Evolutionary conservation across 371 early-diverging fungal species (phyloP).

Genomic region (Mucor mucedo): DNA sequence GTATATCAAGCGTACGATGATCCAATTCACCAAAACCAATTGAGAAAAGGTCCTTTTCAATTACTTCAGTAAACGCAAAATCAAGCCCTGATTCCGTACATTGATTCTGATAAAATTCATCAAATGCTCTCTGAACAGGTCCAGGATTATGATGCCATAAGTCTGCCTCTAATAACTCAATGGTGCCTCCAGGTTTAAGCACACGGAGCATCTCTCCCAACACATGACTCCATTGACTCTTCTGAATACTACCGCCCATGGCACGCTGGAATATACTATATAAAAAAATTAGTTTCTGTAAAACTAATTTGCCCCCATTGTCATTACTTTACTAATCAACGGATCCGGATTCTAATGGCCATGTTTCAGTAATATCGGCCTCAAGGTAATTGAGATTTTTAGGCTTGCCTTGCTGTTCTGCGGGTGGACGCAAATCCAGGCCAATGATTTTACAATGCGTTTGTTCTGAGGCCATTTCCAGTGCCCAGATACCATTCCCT

Average conservation of each 20-base stretch:
- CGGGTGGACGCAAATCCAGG: slow-evolving; percentile 53
- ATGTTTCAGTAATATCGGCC: slow-evolving; percentile 41
- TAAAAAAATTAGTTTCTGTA: background rate
- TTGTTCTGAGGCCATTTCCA: slow-evolving; percentile 62
- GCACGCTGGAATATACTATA: slow-evolving; percentile 48
- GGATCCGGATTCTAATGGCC: slow-evolving; percentile 43
- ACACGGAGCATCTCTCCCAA: slow-evolving; percentile 46
- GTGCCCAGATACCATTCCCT: slow-evolving; percentile 59
- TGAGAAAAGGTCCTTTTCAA: slow-evolving; percentile 27
- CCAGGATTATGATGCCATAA: slow-evolving; percentile 54
- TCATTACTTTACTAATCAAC: slow-evolving; percentile 49
- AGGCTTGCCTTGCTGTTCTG: slow-evolving; percentile 38
- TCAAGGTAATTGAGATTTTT: slow-evolving; percentile 43
- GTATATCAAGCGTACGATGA: slow-evolving; percentile 44
- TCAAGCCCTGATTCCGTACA: slow-evolving; percentile 40
- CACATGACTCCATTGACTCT: slow-evolving; percentile 44
- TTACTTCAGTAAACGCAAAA: slow-evolving; percentile 35
- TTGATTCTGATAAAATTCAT: slow-evolving; percentile 42
- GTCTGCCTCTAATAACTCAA: slow-evolving; percentile 51
- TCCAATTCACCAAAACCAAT: slow-evolving; percentile 35
- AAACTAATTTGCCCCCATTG: background rate
- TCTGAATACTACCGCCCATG: slow-evolving; percentile 43
- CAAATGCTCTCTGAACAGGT: slow-evolving; percentile 52
- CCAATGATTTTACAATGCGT: slow-evolving; percentile 54
- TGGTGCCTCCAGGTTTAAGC: slow-evolving; percentile 48